phyloP scores from a whole-genome alignment of 2,329 filamentous ascomycete genomes.

The Cucurbitaria berberidis region DNA sequence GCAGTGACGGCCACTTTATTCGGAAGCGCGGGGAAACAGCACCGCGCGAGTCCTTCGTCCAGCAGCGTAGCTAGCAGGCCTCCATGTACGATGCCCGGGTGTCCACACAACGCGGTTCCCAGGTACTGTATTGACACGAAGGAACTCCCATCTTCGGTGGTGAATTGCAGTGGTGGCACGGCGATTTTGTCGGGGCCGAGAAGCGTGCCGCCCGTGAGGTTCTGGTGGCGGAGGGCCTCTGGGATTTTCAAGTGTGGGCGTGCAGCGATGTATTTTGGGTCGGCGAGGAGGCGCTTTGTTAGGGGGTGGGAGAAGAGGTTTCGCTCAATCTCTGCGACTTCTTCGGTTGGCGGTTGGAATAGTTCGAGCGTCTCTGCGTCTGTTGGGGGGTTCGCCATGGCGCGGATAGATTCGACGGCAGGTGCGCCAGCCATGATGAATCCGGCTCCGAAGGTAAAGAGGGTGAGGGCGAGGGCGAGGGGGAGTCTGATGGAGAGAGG shows the following conservation, averaged over 20 bases:
- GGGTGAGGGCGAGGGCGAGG: conserved; percentile 54
- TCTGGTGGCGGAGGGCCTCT: conserved; percentile 69
- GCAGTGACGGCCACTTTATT: conserved; percentile 88
- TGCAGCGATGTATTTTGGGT: conserved; percentile 73
- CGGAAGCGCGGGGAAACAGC: conserved; percentile 86
- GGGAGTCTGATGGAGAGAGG: conserved; percentile 48
- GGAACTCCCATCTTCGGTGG: conserved; percentile 57
- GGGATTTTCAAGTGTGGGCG: conserved; percentile 90
- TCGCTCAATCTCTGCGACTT: conserved; percentile 67
- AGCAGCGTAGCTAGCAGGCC: conserved; percentile 90
- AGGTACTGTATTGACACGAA: conserved; percentile 76
- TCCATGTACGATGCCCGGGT: conserved; percentile 89
- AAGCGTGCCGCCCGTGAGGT: conserved; percentile 81
- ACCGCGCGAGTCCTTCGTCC: conserved; percentile 86
- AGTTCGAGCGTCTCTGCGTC: conserved; percentile 76
- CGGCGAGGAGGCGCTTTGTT: conserved; percentile 69
- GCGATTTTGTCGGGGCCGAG: conserved; percentile 75
- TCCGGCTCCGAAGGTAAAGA: conserved; percentile 59
- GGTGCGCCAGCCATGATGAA: conserved; percentile 65
- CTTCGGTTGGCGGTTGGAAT: conserved; percentile 64
- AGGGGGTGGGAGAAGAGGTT: conserved; percentile 78
- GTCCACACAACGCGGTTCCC: conserved; percentile 81
- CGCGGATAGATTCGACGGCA: conserved; percentile 57
- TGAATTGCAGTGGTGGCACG: conserved; percentile 81
- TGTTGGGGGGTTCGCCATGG: conserved; percentile 61